Conservation (phyloP, 331 rosid species). For the Pyracantha coccinea region DNA sequence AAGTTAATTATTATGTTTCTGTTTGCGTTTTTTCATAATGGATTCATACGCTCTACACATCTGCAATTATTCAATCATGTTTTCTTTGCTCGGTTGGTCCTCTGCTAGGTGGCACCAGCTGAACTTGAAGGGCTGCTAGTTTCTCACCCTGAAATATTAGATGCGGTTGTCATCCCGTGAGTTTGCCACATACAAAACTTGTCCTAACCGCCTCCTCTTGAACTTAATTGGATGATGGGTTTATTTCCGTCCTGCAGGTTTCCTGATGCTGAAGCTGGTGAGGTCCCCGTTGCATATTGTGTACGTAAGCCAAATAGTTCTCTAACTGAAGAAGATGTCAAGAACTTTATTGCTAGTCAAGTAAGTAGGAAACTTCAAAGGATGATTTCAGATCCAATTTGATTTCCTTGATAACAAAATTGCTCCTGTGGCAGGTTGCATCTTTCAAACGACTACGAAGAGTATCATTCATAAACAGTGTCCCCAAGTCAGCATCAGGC, state of each 20-base stretch:
- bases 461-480: slow-evolving; percentile 64
- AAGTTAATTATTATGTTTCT: background rate
- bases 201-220: background rate
- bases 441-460: slow-evolving; percentile 67
- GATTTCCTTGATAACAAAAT: background rate
- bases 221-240: background rate
- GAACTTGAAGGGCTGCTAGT: slow-evolving; percentile 83
- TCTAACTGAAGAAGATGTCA: slow-evolving; percentile 60
- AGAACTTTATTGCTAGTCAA: slow-evolving; percentile 57
- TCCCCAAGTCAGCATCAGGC: slow-evolving; percentile 76
- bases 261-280: slow-evolving; percentile 91
- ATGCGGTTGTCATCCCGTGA: slow-evolving; percentile 93
- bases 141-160: slow-evolving; percentile 81
- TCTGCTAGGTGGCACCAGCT: slow-evolving; percentile 78
- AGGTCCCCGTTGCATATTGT: slow-evolving; percentile 52
- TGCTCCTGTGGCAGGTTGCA: slow-evolving; percentile 47
- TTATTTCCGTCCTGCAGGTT: slow-evolving; percentile 25
- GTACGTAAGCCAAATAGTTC: slow-evolving; percentile 62
- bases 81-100: background rate
- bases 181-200: slow-evolving; percentile 7
- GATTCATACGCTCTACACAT: too few species aligned
- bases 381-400: background rate
- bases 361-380: slow-evolving; percentile 16
- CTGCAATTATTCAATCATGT: background rate
- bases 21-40: background rate